Evolutionary conservation across 495 filamentous ascomycete species (phyloP), one percentile per base, ranked within the genome.

Genomic region (Aspergillus ellipticus): DNA sequence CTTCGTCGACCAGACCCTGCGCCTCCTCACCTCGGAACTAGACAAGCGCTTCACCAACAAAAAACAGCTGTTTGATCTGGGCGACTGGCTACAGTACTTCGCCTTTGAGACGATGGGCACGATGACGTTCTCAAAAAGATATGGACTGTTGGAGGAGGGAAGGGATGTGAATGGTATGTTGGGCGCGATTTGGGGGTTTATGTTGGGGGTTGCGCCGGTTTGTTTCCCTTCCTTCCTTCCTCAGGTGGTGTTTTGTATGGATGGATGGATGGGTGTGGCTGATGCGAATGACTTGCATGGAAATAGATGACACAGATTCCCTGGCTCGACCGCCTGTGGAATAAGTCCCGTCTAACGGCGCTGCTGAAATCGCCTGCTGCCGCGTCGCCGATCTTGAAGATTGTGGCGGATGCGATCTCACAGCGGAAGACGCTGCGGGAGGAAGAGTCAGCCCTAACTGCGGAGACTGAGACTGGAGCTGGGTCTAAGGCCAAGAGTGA

Each of bases 301-400:
- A 7, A 42, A 3, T 7, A 66, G 61, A 55, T 79, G 28, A 73
- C 73, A 16, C 78, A 82, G 66, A 70, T 77, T 39, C 77, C 78
- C 15, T 66, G 70, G 53, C 57, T 80, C 9, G 79, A 82, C 56
- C 58, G 68, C 2, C 15, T 82, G 28, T 64, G 78, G 15, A 63
- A 73, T 47, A 80, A 82, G 49, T 82, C 81, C 56, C 73, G 74
- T 1, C 60, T 82, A 51, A 59, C 61, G 10, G n/a, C n/a, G n/a
- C n/a, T n/a, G n/a, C n/a, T n/a, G n/a, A n/a, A n/a, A n/a, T n/a
- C n/a, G n/a, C n/a, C n/a, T n/a, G n/a, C n/a, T n/a, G n/a, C n/a
- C n/a, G n/a, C n/a, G n/a, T n/a, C n/a, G n/a, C n/a, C n/a, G n/a
- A n/a, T n/a, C n/a, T n/a, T n/a, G n/a, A n/a, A n/a, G n/a, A n/a